Evolutionary conservation across 2,329 filamentous ascomycete species (phyloP), one percentile per base, ranked within the genome.

Genomic region (Immersiporthe knoxdaviesiana): DNA sequence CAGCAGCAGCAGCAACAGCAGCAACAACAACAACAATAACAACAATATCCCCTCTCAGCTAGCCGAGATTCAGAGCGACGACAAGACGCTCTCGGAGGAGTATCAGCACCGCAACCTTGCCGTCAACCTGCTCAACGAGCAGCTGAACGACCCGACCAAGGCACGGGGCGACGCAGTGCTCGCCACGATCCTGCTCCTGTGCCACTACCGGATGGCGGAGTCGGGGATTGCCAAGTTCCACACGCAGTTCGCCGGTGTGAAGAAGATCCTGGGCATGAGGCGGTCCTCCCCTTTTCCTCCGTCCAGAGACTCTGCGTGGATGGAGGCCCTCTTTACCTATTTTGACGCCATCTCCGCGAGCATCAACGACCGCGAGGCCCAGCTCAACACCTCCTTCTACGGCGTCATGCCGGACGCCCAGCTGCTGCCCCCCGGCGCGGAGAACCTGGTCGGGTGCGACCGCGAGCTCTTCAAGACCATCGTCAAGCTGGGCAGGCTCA

Each of bases 141-240:
- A 97, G 77, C 85, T 98, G 66, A 91, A 92, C 67, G 91, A 97
- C 78, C 87, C 90, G 0, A 83, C 84, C 30, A 90, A 89, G 74
- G 91, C 93, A 5, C 90, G 91, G 66, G 91, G 96, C 74, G 95
- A 97, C 78, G 94, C 93, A 0, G 92, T 96, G 5, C 84, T 97
- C 39, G 94, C 93, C 2, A 97, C 93, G 4, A 88, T 97, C 47
- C 86, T 97, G 52, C 87, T 97, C 11, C 85, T 97, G 3, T 97
- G 94, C 77, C 90, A 97, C 71, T 97, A 97, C 78, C 92, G 97
- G 74, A 94, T 97, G 81, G 96, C 93, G 72, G 94, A 97, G 79
- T 96, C 92, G 0, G 95, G 95, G 3, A 91, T 97, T 73, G 93
- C 93, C 27, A 95, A 95, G 75, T 97, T 97, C 80, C 92, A 94